Evolutionary conservation across 2,329 filamentous ascomycete species (phyloP).

Genomic region (Volutella citrinella): DNA sequence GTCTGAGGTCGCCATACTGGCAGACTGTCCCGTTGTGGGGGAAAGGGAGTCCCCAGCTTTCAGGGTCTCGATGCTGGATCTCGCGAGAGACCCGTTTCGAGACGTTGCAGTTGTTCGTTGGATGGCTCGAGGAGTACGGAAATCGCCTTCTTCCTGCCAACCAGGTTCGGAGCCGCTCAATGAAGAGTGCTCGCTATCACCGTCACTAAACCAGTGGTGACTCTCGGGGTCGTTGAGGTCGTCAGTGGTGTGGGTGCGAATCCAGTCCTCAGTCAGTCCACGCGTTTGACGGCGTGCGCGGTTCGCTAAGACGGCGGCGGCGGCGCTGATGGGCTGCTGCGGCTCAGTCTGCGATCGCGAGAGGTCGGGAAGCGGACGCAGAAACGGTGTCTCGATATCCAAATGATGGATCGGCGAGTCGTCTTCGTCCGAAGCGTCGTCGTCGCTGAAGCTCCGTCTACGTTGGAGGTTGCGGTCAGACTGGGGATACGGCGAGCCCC

Average conservation of each 20-base stretch:
- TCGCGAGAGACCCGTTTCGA: slow-evolving; percentile 34
- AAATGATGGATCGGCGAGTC: slow-evolving; percentile 60
- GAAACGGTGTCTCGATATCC: slow-evolving; percentile 59
- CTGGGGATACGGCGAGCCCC: slow-evolving; percentile 85
- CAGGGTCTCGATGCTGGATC: slow-evolving; percentile 57
- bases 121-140: slow-evolving; percentile 45
- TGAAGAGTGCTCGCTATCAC: slow-evolving; percentile 69
- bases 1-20: slow-evolving; percentile 32
- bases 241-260: slow-evolving; percentile 76
- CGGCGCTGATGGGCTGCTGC: slow-evolving; percentile 44
- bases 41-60: slow-evolving; percentile 32
- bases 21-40: slow-evolving; percentile 26
- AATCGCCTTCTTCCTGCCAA: slow-evolving; percentile 48
- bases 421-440: slow-evolving; percentile 57
- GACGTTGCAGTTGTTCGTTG: slow-evolving; percentile 20
- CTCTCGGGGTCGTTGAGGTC: slow-evolving; percentile 63
- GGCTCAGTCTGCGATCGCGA: slow-evolving; percentile 28
- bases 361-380: slow-evolving; percentile 53
- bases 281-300: slow-evolving; percentile 56
- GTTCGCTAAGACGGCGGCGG: slow-evolving; percentile 62
- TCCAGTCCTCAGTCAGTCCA: slow-evolving; percentile 80
- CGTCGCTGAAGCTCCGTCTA: slow-evolving; percentile 53
- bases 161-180: slow-evolving; percentile 62
- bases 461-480: slow-evolving; percentile 54
- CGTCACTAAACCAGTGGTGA: slow-evolving; percentile 80